A percentile compares a stretch with the other conserved stretches of the same genome.
Evolutionary conservation across 345 rosid genomes (phyloP).

Genomic region (Jatropha curcas): DNA sequence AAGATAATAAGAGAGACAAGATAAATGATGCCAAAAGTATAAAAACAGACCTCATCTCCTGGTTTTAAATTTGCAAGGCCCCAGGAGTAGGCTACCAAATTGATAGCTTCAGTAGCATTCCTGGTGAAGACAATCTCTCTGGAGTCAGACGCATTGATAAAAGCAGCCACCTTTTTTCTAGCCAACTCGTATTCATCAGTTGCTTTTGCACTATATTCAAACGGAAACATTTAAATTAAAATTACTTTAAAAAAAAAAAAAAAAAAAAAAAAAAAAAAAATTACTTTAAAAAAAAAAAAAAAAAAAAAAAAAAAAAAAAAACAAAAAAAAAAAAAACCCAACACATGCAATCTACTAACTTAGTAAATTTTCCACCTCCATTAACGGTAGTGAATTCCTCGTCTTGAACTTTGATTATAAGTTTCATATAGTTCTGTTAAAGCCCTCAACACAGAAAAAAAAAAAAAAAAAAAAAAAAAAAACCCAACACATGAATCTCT

Average conservation of each 20-base stretch:
- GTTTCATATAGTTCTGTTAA: too few species aligned
- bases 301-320: background rate
- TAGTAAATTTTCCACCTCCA: too few species aligned
- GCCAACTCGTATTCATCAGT: conserved; percentile 90
- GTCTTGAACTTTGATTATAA: too few species aligned
- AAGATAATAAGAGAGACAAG: background rate
- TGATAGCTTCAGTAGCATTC: conserved; percentile 96
- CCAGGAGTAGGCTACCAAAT: conserved; percentile 88
- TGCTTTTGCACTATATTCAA: conserved; percentile 66
- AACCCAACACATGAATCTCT: background rate
- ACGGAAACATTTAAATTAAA: background rate
- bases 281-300: too few species aligned
- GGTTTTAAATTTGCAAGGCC: conserved; percentile 68
- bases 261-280: background rate
- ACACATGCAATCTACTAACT: too few species aligned
- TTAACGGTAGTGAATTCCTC: too few species aligned
- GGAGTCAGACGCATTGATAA: conserved; percentile 72
- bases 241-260: background rate
- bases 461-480: background rate
- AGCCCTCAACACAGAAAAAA: too few species aligned
- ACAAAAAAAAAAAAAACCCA: too few species aligned
- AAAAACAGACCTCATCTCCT: conserved; percentile 67
- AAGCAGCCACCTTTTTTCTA: conserved; percentile 80
- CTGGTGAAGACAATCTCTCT: conserved; percentile 84
- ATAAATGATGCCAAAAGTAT: background rate